Conservation (phyloP, 2,329 filamentous ascomycete species). For the Apiospora arundinis region DNA sequence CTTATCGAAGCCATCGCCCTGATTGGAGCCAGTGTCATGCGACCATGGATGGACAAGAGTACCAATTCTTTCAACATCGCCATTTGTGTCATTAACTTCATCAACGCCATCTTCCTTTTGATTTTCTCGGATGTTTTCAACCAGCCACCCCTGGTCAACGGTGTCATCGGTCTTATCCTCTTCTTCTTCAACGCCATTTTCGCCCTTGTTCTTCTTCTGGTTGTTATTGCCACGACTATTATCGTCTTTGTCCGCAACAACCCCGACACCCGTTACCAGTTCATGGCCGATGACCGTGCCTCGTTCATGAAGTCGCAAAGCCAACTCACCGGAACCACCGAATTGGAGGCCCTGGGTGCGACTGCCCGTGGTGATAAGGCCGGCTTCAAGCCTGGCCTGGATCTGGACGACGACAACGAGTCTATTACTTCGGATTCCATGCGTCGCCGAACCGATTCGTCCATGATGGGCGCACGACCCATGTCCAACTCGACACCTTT, state of each 20-base stretch:
- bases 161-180: slow-evolving; percentile 83
- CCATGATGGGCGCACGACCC: slow-evolving; percentile 24
- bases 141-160: slow-evolving; percentile 77
- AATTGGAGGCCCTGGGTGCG: slow-evolving; percentile 82
- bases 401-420: slow-evolving; percentile 74
- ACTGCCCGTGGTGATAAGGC: slow-evolving; percentile 79
- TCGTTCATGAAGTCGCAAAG: slow-evolving; percentile 92
- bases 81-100: slow-evolving; percentile 81
- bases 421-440: slow-evolving; percentile 65
- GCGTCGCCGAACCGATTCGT: slow-evolving; percentile 45
- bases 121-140: slow-evolving; percentile 84
- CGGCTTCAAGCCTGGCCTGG: slow-evolving; percentile 61
- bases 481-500: slow-evolving; percentile 1
- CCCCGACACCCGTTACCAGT: slow-evolving; percentile 85
- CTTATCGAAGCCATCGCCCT: slow-evolving; percentile 77
- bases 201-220: slow-evolving; percentile 75
- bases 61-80: slow-evolving; percentile 90
- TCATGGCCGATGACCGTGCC: slow-evolving; percentile 86
- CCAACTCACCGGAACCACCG: slow-evolving; percentile 71
- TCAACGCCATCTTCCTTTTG: slow-evolving; percentile 81
- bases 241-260: slow-evolving; percentile 82
- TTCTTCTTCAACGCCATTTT: slow-evolving; percentile 84
- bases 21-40: slow-evolving; percentile 74
- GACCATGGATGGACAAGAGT: slow-evolving; percentile 96
- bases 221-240: slow-evolving; percentile 71